Evolutionary conservation across 2,329 filamentous ascomycete species (phyloP).

Genomic region (Decorospora gaudefroyi): DNA sequence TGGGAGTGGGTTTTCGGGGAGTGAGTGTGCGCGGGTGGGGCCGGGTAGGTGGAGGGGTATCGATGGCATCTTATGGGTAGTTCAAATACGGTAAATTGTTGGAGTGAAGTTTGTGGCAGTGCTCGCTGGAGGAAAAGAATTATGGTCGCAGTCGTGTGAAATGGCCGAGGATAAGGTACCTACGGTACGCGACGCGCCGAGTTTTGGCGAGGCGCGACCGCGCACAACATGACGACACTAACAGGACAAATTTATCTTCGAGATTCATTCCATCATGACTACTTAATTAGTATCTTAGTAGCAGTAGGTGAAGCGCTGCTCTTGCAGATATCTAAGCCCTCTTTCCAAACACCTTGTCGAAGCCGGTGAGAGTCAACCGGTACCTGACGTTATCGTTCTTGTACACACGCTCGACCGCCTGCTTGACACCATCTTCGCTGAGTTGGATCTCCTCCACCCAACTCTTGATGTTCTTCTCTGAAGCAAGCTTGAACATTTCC

Average conservation of each 20-base stretch:
- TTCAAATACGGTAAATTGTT: not conserved
- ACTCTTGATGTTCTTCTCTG: conserved; percentile 57
- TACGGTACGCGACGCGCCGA: conserved; percentile 17
- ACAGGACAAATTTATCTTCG: no score
- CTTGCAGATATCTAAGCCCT: conserved; percentile 28
- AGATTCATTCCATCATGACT: no score
- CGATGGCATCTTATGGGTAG: conserved; percentile 33
- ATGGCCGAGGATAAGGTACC: not conserved
- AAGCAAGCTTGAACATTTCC: conserved; percentile 57
- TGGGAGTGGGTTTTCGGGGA: conserved; percentile 66
- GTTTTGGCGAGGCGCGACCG: conserved; percentile 20
- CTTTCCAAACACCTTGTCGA: conserved; percentile 68
- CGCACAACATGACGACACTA: no score
- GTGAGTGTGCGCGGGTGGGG: not conserved
- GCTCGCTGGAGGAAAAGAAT: not conserved
- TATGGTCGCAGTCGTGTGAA: not conserved
- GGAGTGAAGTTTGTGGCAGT: not conserved
- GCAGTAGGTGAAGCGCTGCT: no score
- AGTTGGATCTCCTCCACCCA: conserved; percentile 72
- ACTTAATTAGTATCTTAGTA: no score
- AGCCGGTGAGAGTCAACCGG: conserved; percentile 70
- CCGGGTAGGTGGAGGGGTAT: conserved; percentile 31
- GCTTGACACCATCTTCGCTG: conserved; percentile 68
- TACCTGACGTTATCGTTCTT: conserved; percentile 73
- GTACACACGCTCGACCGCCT: conserved; percentile 68